Evolutionary conservation across 1,139 yeast genomes (phyloP).

Genomic region (Zygosaccharomyces pseudobailii): DNA sequence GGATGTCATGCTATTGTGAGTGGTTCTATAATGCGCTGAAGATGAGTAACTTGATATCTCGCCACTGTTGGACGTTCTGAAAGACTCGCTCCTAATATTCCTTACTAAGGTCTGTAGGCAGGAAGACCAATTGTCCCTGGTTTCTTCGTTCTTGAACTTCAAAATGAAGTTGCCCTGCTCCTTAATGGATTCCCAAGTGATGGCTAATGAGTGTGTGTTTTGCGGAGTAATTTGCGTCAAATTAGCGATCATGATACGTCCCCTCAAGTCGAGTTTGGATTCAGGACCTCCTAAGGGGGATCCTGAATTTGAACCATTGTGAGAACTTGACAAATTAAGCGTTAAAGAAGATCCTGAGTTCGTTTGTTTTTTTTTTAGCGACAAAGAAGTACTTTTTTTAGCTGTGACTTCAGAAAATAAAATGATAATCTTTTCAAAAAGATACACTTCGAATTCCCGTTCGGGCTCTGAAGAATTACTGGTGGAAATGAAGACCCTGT

Average conservation of each 20-base stretch:
- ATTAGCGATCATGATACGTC: slow-evolving; percentile 65
- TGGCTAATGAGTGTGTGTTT: slow-evolving; percentile 48
- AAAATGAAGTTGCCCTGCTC: slow-evolving; percentile 72
- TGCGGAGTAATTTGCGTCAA: slow-evolving; percentile 51
- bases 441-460: slow-evolving; percentile 81
- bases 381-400: slow-evolving; percentile 34
- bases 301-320: slow-evolving; percentile 7
- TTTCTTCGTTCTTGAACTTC: slow-evolving; percentile 65
- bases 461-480: slow-evolving; percentile 55
- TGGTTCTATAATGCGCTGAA: slow-evolving; percentile 16
- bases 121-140: slow-evolving; percentile 64
- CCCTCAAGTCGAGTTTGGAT: slow-evolving; percentile 51
- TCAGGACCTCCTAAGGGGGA: slow-evolving; percentile 12
- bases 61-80: slow-evolving; percentile 24
- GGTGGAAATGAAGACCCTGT: slow-evolving; percentile 62
- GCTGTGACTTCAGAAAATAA: slow-evolving; percentile 58
- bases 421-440: slow-evolving; percentile 81
- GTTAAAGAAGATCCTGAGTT: slow-evolving; percentile 26
- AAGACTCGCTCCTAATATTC: slow-evolving; percentile 37
- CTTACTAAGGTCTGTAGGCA: slow-evolving; percentile 44
- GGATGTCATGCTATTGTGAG: slow-evolving; percentile 31
- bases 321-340: slow-evolving; percentile 22
- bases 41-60: slow-evolving; percentile 28
- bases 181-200: slow-evolving; percentile 75
- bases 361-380: slow-evolving; percentile 31